phyloP scores from a whole-genome alignment of 768 basidiomycete species.

The Amanita muscaria region DNA sequence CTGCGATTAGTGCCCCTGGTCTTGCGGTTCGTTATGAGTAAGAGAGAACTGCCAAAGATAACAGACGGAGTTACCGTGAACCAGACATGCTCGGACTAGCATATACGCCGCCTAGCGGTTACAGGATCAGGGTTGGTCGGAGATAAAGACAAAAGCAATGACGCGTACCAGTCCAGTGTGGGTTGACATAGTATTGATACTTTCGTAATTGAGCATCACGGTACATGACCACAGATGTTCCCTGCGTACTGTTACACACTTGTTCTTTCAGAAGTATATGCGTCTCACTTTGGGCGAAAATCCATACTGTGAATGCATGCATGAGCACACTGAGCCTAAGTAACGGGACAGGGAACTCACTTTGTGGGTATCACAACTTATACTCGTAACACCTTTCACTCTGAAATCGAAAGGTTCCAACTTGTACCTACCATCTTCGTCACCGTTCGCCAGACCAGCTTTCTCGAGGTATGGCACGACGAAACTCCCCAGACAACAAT shows the following conservation, averaged over 20 bases:
- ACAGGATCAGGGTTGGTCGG: background rate
- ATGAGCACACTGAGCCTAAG: slow-evolving; percentile 1
- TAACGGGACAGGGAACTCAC: slow-evolving; percentile 24
- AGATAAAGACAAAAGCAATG: background rate
- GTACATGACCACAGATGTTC: slow-evolving; percentile 94
- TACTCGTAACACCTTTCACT: slow-evolving; percentile 84
- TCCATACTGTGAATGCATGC: slow-evolving; percentile 53
- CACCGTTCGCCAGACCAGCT: slow-evolving; percentile 58
- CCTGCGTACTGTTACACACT: slow-evolving; percentile 33
- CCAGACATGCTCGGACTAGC: slow-evolving; percentile 86
- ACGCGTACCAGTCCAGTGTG: slow-evolving; percentile 62
- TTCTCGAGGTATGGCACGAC: slow-evolving; percentile 87
- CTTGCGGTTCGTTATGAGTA: slow-evolving; percentile 28
- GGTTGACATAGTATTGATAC: slow-evolving; percentile 81
- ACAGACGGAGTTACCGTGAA: slow-evolving; percentile 53
- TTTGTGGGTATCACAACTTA: slow-evolving; percentile 96
- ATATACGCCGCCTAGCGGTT: slow-evolving; percentile 69
- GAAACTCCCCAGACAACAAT: slow-evolving; percentile 91
- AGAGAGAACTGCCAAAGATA: background rate
- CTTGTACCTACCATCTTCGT: slow-evolving; percentile 42
- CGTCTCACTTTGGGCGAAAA: slow-evolving; percentile 78
- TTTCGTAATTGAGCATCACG: slow-evolving; percentile 63
- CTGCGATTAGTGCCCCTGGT: slow-evolving; percentile 88
- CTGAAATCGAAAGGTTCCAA: slow-evolving; percentile 81
- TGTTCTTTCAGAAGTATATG: background rate